A percentile compares a stretch with the other conserved stretches of the same genome.
Conservation (phyloP, 2,329 filamentous ascomycete species). For the Calonectria ilicicola region DNA sequence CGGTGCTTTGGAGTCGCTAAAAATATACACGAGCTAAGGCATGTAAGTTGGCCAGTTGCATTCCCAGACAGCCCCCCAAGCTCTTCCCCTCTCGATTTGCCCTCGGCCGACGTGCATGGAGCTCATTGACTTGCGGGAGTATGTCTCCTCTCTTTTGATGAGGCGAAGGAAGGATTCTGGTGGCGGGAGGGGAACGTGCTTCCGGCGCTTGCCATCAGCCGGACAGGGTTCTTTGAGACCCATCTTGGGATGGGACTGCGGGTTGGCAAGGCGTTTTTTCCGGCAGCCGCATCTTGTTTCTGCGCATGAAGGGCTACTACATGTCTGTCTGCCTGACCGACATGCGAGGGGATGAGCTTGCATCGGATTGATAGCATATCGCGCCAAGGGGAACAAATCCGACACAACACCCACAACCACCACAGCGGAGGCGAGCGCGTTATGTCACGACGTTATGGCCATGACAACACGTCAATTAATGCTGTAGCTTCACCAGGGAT, state of each 20-base stretch:
- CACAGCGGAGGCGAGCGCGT: not conserved
- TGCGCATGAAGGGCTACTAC: not conserved
- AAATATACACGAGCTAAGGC: conserved; percentile 30
- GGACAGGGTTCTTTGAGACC: conserved; percentile 15
- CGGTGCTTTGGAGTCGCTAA: conserved; percentile 25
- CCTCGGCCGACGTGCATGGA: not conserved
- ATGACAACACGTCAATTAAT: conserved; percentile 1
- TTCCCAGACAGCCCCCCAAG: not conserved
- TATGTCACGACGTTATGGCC: conserved; percentile 6
- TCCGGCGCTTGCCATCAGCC: conserved; percentile 9
- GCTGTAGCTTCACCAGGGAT: conserved; percentile 7
- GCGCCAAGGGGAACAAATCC: not conserved
- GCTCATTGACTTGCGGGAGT: not conserved
- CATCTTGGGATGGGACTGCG: not conserved
- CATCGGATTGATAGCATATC: not conserved
- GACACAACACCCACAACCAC: not conserved
- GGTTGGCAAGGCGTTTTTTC: conserved; percentile 14
- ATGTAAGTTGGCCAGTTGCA: conserved; percentile 17
- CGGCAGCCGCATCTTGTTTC: conserved; percentile 7
- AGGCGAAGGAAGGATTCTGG: conserved; percentile 7
- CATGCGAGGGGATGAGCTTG: not conserved
- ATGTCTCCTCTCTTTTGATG: conserved; percentile 12
- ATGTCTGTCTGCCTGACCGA: conserved; percentile 1
- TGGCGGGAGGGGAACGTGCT: conserved; percentile 12
- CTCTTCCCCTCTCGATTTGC: not conserved